A percentile compares a stretch with the other conserved stretches of the same genome.
Evolutionary conservation across 805 yeast genomes (phyloP).

Genomic region (Spathaspora hagerdaliae): DNA sequence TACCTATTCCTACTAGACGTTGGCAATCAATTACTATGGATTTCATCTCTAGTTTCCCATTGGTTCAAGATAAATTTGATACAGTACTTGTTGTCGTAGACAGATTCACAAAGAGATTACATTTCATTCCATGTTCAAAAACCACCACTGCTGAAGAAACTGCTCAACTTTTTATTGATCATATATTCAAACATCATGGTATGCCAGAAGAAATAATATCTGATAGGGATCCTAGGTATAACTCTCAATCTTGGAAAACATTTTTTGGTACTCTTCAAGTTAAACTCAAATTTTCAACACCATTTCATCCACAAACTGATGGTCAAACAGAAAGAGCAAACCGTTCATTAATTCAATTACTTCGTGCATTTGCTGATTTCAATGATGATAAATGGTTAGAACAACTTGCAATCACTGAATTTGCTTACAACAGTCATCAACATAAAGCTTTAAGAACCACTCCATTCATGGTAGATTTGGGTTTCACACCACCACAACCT

Average conservation of each 20-base stretch:
- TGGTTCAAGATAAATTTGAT: slow-evolving; percentile 5
- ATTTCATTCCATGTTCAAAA: slow-evolving; percentile 10
- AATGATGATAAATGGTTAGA: neutral
- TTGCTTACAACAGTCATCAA: neutral
- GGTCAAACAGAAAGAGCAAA: slow-evolving; percentile 14
- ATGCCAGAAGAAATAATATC: slow-evolving; percentile 8
- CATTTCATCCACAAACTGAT: slow-evolving; percentile 13
- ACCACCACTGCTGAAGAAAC: neutral
- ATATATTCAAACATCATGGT: slow-evolving; percentile 12
- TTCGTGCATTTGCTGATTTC: neutral
- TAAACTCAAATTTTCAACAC: slow-evolving; percentile 7
- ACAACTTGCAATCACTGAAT: neutral
- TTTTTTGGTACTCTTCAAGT: slow-evolving; percentile 5
- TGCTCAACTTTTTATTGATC: slow-evolving; percentile 4
- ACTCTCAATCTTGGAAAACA: slow-evolving; percentile 9
- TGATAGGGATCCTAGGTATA: slow-evolving; percentile 11
- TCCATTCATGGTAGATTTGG: neutral
- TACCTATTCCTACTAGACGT: neutral
- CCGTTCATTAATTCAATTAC: neutral
- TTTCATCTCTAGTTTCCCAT: slow-evolving; percentile 10
- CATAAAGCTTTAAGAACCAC: neutral
- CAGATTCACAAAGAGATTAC: slow-evolving; percentile 12
- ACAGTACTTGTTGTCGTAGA: slow-evolving; percentile 13
- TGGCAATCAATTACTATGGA: slow-evolving; percentile 10
- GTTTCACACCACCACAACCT: no score